Conservation (phyloP, 345 rosid genomes). For the Barbarea vulgaris region DNA sequence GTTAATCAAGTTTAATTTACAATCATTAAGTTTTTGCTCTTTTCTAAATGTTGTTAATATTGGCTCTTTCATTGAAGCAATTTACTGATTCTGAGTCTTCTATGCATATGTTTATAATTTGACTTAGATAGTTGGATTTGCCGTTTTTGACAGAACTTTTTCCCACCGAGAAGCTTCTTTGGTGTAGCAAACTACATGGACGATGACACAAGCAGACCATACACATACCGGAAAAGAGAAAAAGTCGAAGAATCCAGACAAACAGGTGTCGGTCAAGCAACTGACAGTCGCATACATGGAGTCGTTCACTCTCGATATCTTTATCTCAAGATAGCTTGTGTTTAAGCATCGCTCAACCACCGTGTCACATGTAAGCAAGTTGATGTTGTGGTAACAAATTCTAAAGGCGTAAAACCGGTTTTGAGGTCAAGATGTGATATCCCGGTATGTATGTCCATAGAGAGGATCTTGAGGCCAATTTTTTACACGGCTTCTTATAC, state of each 20-base stretch:
- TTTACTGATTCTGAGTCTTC: neutral
- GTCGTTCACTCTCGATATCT: slow-evolving; percentile 84
- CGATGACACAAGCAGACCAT: too few species aligned
- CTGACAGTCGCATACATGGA: slow-evolving; percentile 81
- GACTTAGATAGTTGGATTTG: neutral
- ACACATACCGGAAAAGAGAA: too few species aligned
- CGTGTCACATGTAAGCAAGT: slow-evolving; percentile 90
- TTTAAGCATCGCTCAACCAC: slow-evolving; percentile 86
- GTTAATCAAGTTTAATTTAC: neutral
- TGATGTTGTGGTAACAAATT: slow-evolving; percentile 92
- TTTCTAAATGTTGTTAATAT: too few species aligned
- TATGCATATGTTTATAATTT: neutral
- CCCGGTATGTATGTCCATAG: slow-evolving; percentile 83
- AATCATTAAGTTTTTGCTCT: neutral
- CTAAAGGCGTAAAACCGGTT: slow-evolving; percentile 86
- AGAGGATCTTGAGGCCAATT: slow-evolving; percentile 77
- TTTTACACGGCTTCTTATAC: slow-evolving; percentile 82
- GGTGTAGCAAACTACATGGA: slow-evolving; percentile 94
- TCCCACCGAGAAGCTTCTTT: slow-evolving; percentile 84
- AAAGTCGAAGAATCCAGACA: too few species aligned
- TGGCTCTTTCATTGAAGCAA: neutral
- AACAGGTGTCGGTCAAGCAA: slow-evolving; percentile 80
- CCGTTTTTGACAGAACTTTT: slow-evolving; percentile 42
- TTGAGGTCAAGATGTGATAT: slow-evolving; percentile 76
- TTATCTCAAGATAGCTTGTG: slow-evolving; percentile 89